Percentiles rank a stretch among this genome's conserved stretches.
Evolutionary conservation across 1,139 yeast species (phyloP).

Genomic region (Eremothecium coryli): DNA sequence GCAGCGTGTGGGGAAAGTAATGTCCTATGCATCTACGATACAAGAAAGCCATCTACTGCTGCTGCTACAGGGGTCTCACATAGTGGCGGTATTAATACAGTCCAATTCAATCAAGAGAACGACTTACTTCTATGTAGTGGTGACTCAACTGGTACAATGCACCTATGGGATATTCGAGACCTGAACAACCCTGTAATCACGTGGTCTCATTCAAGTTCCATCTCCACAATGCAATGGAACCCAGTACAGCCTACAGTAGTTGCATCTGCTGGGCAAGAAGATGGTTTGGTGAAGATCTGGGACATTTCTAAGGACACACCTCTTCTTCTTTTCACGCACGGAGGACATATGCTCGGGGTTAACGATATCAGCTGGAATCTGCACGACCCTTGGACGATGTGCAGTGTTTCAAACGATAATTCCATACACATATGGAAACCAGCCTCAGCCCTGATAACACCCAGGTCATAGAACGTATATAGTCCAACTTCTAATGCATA

Average conservation of each 20-base stretch:
- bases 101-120: constrained; percentile 54
- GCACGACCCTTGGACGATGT: constrained; percentile 66
- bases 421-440: constrained; percentile 83
- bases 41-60: constrained; percentile 28
- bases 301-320: constrained; percentile 38
- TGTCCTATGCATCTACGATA: constrained; percentile 41
- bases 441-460: too few species aligned
- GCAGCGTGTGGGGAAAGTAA: constrained; percentile 52
- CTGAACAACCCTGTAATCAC: constrained; percentile 29
- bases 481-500: too few species aligned
- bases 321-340: constrained; percentile 59
- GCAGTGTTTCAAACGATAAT: constrained; percentile 84
- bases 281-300: constrained; percentile 63
- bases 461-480: too few species aligned
- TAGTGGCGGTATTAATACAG: constrained; percentile 48
- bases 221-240: constrained; percentile 74
- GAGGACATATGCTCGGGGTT: constrained; percentile 85
- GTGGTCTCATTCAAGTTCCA: constrained; percentile 44
- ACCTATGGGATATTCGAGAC: constrained; percentile 63
- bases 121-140: constrained; percentile 59
- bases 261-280: constrained; percentile 63
- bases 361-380: constrained; percentile 85
- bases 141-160: constrained; percentile 49
- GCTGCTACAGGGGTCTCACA: constrained; percentile 28
- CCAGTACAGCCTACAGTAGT: constrained; percentile 50